Percentiles rank a stretch among this genome's conserved stretches.
These are phyloP conservation scores for Priceomyces fermenticarens DNA, from an alignment of 805 yeast species.

Conservation along the genomic window DNA sequence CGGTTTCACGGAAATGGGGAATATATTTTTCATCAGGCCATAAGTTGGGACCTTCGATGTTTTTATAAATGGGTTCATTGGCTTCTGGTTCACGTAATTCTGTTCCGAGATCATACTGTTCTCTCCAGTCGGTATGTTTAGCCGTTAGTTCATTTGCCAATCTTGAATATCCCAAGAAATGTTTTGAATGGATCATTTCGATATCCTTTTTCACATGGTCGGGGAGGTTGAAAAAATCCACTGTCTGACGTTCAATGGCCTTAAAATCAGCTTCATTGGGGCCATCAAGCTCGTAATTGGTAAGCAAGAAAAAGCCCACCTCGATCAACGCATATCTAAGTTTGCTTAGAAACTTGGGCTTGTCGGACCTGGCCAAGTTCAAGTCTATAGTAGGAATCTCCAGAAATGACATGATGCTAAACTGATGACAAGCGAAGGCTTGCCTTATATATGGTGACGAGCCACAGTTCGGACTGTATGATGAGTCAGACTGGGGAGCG, in stretches of 20 bases:
- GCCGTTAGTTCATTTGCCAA: slow-evolving; percentile 60
- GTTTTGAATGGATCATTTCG: slow-evolving; percentile 56
- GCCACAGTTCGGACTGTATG: no score
- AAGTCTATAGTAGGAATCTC: slow-evolving; percentile 48
- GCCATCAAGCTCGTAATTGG: slow-evolving; percentile 35
- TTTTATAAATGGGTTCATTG: slow-evolving; percentile 41
- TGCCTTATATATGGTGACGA: no score
- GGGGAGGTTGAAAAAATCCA: slow-evolving; percentile 46
- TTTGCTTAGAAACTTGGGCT: slow-evolving; percentile 38
- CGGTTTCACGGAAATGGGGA: slow-evolving; percentile 43
- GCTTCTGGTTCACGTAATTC: slow-evolving; percentile 42
- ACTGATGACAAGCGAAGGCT: no score
- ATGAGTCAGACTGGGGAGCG: no score
- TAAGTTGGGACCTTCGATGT: slow-evolving; percentile 55
- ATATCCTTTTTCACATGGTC: slow-evolving; percentile 40
- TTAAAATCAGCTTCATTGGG: slow-evolving; percentile 39
- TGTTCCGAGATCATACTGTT: slow-evolving; percentile 60
- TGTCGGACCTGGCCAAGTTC: slow-evolving; percentile 39
- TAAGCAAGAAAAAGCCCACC: slow-evolving; percentile 53
- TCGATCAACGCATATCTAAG: slow-evolving; percentile 47
- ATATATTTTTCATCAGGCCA: slow-evolving; percentile 45
- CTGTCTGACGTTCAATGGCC: slow-evolving; percentile 36
- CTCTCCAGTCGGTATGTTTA: slow-evolving; percentile 53
- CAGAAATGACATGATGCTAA: slow-evolving; percentile 28
- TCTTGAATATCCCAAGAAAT: slow-evolving; percentile 56